Evolutionary conservation across 1,284 basidiomycete genomes (phyloP).

Genomic region (Ustilago esculenta): DNA sequence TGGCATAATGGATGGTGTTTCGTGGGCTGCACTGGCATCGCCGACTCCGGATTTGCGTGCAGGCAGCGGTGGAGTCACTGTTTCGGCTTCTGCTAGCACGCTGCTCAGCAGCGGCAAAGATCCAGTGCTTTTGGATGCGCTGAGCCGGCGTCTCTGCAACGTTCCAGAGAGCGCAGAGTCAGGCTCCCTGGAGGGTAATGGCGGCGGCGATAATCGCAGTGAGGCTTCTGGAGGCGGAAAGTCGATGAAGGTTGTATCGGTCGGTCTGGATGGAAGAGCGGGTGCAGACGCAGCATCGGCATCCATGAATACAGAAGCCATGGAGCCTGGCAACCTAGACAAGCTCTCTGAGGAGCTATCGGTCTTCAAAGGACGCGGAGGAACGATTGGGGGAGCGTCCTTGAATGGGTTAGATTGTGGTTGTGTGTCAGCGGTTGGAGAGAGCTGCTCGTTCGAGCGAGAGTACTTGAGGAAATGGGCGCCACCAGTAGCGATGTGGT

Average conservation of each 20-base stretch:
- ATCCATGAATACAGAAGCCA: constrained; percentile 23
- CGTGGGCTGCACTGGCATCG: constrained; percentile 4
- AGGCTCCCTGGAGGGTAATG: constrained; percentile 12
- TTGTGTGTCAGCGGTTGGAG: constrained; percentile 9
- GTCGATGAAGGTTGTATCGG: background rate
- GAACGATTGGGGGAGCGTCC: constrained; percentile 20
- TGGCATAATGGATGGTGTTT: constrained; percentile 20
- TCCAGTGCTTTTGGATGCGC: constrained; percentile 36
- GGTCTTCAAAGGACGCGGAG: constrained; percentile 34
- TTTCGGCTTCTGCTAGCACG: constrained; percentile 2
- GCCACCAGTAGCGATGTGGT: constrained; percentile 18
- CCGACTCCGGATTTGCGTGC: constrained; percentile 9
- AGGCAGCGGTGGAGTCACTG: constrained; percentile 18
- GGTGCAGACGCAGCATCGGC: constrained; percentile 10
- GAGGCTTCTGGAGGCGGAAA: constrained; percentile 10
- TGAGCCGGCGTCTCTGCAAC: constrained; percentile 18
- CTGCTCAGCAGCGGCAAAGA: constrained; percentile 16
- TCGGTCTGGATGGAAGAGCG: background rate
- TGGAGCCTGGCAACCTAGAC: constrained; percentile 13
- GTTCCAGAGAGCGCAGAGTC: background rate
- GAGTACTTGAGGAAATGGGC: constrained; percentile 42
- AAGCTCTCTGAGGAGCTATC: constrained; percentile 33
- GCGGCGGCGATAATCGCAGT: constrained; percentile 6
- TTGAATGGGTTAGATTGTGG: constrained; percentile 23
- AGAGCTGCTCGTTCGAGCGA: constrained; percentile 44